These are phyloP conservation scores for Colletotrichum sansevieriae DNA, from an alignment of 2,329 filamentous ascomycete genomes.

Conservation along the genomic window DNA sequence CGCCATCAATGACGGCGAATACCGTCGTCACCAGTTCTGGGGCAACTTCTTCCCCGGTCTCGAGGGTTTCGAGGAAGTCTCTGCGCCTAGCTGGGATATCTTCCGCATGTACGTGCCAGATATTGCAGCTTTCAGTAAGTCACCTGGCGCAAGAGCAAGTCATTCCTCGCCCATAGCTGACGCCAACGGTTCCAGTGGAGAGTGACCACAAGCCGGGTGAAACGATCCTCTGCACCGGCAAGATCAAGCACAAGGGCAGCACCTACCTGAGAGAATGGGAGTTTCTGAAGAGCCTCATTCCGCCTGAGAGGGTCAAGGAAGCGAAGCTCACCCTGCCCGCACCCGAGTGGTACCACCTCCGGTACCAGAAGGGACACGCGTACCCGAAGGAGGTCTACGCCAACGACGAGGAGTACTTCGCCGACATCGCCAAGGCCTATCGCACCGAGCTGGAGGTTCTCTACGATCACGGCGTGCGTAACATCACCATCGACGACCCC, in stretches of 20 bases:
- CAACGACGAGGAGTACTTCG: conserved; percentile 69
- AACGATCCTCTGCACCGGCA: conserved; percentile 59
- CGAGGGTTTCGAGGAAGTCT: conserved; percentile 56
- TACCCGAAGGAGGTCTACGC: conserved; percentile 69
- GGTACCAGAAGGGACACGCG: conserved; percentile 67
- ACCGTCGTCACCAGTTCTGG: conserved; percentile 55
- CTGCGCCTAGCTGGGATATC: conserved; percentile 49
- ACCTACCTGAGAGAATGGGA: conserved; percentile 59
- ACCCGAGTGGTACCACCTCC: conserved; percentile 75
- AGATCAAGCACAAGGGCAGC: conserved; percentile 60
- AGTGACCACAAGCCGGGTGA: conserved; percentile 62
- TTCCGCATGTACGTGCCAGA: conserved; percentile 56
- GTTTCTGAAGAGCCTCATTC: conserved; percentile 60
- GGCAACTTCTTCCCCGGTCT: conserved; percentile 54
- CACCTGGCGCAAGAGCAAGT: no score
- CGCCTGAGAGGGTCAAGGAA: conserved; percentile 71
- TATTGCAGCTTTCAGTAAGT: conserved; percentile 56
- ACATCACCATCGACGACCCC: conserved; percentile 73
- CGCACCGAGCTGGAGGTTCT: conserved; percentile 66
- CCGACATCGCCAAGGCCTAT: conserved; percentile 68
- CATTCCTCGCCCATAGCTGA: not conserved
- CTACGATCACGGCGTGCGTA: conserved; percentile 67
- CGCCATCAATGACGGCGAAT: conserved; percentile 80
- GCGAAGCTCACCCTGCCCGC: conserved; percentile 74
- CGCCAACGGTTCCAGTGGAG: conserved; percentile 50